Evolutionary conservation across 805 yeast genomes (phyloP), one percentile per base, ranked within the genome.

Genomic region (Yarrowia deformans): DNA sequence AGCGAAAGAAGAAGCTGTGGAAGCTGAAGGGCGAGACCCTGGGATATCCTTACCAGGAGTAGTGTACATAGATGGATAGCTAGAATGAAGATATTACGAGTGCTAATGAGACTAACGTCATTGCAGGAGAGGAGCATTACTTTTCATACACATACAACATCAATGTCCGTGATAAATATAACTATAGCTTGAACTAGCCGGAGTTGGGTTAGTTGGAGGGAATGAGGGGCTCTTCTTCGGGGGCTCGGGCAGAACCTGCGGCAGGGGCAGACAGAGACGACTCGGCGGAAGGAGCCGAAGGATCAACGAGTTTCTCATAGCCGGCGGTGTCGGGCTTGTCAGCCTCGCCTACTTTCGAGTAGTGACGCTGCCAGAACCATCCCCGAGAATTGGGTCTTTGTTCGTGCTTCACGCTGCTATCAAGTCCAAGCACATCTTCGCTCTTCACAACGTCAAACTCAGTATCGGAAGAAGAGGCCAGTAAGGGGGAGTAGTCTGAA

Each of bases 1-100:
- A 90, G 81, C 88, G 85, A 82, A 91, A 90, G 87, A 90, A 90
- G 86, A 75, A 76, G 64, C 75, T 92, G 70, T 94, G 98, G 98
- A 89, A 91, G 77, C 87, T 97, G 77, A 90, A 89, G 75, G 95
- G 88, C 75, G 89, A 90, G 72, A 81, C 84, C 18, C 87, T 93
- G 71, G 97, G 91, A 72, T 93, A 93, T 77, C 98, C 98, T 6
- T 94, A 88, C 79, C 90, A 72, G 69, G 69, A 63, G 39, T 35
- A 45, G 45, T n/a, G 18, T 9, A 52, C 40, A 46, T 40, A 39
- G n/a, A 40, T 40, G 18, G 56, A 50, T 14, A 13, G 35, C n/a
- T 29, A 34, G 37, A 34, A 34, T 9, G 37, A 23, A 34, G 37
- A 34, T 34, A 34, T 8, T 34, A 34, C 37, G 10, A 34, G 37